phyloP scores from a whole-genome alignment of 352 stramenopile species.

The Blastocystis hominis region DNA sequence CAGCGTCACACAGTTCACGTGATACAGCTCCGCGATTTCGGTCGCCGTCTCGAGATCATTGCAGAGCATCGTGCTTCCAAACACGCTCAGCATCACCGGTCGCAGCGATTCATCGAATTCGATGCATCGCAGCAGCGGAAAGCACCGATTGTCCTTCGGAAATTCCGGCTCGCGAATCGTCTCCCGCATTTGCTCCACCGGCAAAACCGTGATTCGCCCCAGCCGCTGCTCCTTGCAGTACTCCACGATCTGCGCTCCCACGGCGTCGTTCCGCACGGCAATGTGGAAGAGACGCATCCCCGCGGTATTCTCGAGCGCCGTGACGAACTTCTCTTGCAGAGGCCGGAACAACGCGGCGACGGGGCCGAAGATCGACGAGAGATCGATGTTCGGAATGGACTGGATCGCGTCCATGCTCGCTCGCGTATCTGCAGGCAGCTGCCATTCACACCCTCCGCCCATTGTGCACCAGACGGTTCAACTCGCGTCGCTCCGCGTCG shows the following conservation, averaged over 20 bases:
- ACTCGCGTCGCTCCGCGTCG: constrained; percentile 25
- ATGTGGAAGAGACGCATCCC: constrained; percentile 91
- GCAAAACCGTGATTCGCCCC: constrained; percentile 91
- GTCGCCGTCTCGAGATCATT: constrained; percentile 77
- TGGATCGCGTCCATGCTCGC: background rate
- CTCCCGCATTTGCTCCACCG: constrained; percentile 70
- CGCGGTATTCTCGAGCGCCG: constrained; percentile 84
- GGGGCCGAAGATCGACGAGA: background rate
- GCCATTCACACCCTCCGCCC: background rate
- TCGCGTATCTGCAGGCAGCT: background rate
- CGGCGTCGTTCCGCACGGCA: constrained; percentile 93
- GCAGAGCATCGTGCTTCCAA: constrained; percentile 90
- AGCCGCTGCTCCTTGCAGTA: constrained; percentile 82
- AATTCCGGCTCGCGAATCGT: background rate
- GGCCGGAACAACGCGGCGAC: constrained; percentile 60
- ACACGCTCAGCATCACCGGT: constrained; percentile 83
- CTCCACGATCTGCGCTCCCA: constrained; percentile 82
- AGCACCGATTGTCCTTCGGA: constrained; percentile 27
- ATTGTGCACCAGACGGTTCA: constrained; percentile 57
- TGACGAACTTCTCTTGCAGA: constrained; percentile 75
- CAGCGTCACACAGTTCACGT: constrained; percentile 94
- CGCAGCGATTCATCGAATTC: constrained; percentile 74
- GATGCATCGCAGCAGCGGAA: constrained; percentile 60
- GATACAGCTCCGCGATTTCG: constrained; percentile 66
- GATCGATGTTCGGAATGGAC: background rate